Evolutionary conservation across 345 rosid species (phyloP).

Genomic region (Jatropha curcas): DNA sequence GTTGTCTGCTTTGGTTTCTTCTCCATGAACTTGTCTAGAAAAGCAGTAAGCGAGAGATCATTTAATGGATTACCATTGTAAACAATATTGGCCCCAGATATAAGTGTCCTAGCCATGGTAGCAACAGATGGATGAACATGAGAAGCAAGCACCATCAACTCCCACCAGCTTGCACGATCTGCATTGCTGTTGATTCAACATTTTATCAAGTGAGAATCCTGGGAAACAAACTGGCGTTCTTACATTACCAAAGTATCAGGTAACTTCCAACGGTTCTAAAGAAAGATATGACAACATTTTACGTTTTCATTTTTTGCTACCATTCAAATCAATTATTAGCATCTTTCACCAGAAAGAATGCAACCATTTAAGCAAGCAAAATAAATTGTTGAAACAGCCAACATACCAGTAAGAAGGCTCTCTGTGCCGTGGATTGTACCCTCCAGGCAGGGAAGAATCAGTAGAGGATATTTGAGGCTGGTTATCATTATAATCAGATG

Average conservation of each 20-base stretch:
- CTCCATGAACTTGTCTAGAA: conserved; percentile 97
- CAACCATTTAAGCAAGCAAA: background rate
- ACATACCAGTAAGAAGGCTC: conserved; percentile 87
- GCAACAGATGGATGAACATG: conserved; percentile 95
- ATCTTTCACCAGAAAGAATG: background rate
- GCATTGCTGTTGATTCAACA: conserved; percentile 60
- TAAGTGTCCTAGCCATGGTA: conserved; percentile 94
- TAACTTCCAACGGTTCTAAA: background rate
- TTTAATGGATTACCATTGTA: conserved; percentile 87
- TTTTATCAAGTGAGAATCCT: background rate
- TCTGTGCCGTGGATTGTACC: conserved; percentile 90
- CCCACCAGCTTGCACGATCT: conserved; percentile 91
- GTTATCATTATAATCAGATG: conserved; percentile 26
- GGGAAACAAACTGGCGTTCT: background rate
- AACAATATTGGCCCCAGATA: conserved; percentile 80
- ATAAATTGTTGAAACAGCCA: background rate
- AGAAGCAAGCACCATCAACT: conserved; percentile 75
- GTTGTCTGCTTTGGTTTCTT: conserved; percentile 78
- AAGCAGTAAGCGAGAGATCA: conserved; percentile 75
- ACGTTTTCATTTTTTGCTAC: background rate
- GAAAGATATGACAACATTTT: background rate
- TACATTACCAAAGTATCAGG: background rate
- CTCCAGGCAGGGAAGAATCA: conserved; percentile 62
- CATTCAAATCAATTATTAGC: background rate
- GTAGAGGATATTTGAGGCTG: conserved; percentile 35